Conservation (phyloP, 805 yeast species). For the Candida xyloterini region DNA sequence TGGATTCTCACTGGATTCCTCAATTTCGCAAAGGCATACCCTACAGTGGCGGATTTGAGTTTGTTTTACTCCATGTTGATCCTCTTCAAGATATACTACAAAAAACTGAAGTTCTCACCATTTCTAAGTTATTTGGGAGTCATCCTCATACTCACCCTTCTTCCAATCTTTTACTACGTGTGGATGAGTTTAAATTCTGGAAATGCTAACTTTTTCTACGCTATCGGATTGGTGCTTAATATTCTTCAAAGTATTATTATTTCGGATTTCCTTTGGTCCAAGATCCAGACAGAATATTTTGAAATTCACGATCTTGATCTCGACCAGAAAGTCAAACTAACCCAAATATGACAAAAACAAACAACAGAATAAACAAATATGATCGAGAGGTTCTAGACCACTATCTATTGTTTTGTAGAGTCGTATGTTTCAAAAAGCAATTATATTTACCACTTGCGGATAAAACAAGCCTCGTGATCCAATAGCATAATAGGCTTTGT, state of each 20-base stretch:
- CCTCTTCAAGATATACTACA: conserved; percentile 28
- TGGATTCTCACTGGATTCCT: conserved; percentile 42
- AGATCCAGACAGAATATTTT: conserved; percentile 61
- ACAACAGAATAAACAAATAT: neutral
- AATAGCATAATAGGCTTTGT: too few relatives aligned
- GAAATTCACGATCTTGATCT: conserved; percentile 41
- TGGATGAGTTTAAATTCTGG: conserved; percentile 97
- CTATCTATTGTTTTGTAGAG: neutral
- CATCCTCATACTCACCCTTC: conserved; percentile 46
- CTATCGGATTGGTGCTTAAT: conserved; percentile 80
- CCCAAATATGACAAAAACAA: conserved; percentile 40
- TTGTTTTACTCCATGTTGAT: conserved; percentile 33
- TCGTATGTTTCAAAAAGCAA: too few relatives aligned
- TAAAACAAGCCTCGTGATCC: too few relatives aligned
- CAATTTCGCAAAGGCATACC: conserved; percentile 76
- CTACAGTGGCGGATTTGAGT: conserved; percentile 74
- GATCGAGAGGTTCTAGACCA: neutral
- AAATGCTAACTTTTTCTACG: conserved; percentile 93
- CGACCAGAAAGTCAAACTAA: conserved; percentile 38
- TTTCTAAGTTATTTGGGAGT: conserved; percentile 28
- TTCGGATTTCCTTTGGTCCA: conserved; percentile 81
- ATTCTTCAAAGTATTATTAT: conserved; percentile 64
- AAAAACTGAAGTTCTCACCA: conserved; percentile 29
- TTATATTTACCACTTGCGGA: too few relatives aligned
- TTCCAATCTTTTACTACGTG: conserved; percentile 87